These are phyloP conservation scores for Lichtheimia hyalospora DNA, from an alignment of 371 early-diverging fungal genomes.

Conservation along the genomic window DNA sequence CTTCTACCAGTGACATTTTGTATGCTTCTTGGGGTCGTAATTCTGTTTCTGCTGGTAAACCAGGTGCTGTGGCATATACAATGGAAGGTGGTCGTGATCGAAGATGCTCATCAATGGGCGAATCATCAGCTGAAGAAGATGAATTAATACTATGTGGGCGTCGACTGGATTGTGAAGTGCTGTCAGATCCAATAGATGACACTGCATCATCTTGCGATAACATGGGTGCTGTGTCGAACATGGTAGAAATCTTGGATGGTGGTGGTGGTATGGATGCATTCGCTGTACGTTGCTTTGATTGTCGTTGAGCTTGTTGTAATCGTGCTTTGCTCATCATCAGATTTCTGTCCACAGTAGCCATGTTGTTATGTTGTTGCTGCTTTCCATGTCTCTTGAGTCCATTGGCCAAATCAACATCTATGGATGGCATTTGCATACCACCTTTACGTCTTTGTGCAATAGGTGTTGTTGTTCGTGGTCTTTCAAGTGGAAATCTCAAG, in stretches of 20 bases:
- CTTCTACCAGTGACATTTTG: slow-evolving; percentile 17
- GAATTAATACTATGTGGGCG: slow-evolving; percentile 8
- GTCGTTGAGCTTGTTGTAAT: slow-evolving; percentile 10
- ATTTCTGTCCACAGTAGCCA: slow-evolving; percentile 8
- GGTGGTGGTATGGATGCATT: neutral
- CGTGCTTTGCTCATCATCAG: slow-evolving; percentile 14
- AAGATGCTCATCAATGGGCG: slow-evolving; percentile 5
- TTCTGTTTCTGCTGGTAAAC: slow-evolving; percentile 13
- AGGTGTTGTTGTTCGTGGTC: slow-evolving; percentile 20
- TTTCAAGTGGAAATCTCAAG: slow-evolving; percentile 2
- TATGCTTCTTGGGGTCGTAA: slow-evolving; percentile 15
- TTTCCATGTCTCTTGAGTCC: slow-evolving; percentile 6
- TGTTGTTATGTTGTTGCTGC: neutral
- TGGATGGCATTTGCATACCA: slow-evolving; percentile 12
- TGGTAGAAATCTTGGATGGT: no score
- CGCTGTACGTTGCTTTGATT: slow-evolving; percentile 2
- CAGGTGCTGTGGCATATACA: slow-evolving; percentile 14
- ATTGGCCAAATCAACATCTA: slow-evolving; percentile 28
- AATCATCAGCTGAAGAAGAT: slow-evolving; percentile 9
- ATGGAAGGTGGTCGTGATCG: slow-evolving; percentile 19
- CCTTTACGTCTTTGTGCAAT: slow-evolving; percentile 14
- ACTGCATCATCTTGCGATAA: neutral
- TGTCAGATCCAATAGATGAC: slow-evolving; percentile 3
- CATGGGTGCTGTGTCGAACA: neutral
- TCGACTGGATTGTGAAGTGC: slow-evolving; percentile 12